Base-by-base conservation (phyloP, 2,329 filamentous ascomycete species). In the Curvularia hawaiiensis region DNA sequence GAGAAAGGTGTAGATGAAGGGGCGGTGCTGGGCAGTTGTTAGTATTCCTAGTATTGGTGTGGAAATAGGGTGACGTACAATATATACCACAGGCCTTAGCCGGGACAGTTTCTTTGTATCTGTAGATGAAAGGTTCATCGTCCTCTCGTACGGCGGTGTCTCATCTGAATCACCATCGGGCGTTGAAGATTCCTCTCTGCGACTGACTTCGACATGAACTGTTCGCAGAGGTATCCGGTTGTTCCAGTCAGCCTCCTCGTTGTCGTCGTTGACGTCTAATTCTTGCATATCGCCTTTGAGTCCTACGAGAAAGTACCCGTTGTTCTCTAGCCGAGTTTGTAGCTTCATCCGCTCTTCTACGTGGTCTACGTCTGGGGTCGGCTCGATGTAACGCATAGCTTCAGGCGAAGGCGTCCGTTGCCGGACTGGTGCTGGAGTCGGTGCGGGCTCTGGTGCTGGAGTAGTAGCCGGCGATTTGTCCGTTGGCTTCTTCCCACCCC, bases 1-100 rank as follows among this genome's bases (percentile, higher is more conserved):
- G 4, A 95, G 79, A 59, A 95, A 88, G 1, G 88, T 85, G 72
- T 90, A 93, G 47, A 94, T 84, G 75, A 94, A 94, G 0, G 91
- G 91, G 24, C 83, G 84, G 72, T 88, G 80, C 74, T 77, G 31
- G 6, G 4, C n/a, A n/a, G 5, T 28, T 28, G 41, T 44, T 44
- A 44, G 41, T 8, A n/a, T 44, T 28, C 7, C 16, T 4, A 2
- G 22, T 26, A 14, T 14, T 16, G 12, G n/a, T 6, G 8, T 4
- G 22, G 3, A 3, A n/a, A 3, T 20, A 26, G 7, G 8, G 1
- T 66, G 24, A 46, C 75, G 52, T 65, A 78, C 86, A 45, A 88
- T 84, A 69, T 92, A 93, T 49, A 92, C 84, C 7, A 92, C 83
- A 1, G 91, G 88, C 0, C 88, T 85, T 41, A 92, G 74, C 24